phyloP scores from a whole-genome alignment of 192 early-diverging fungal genomes.

The Coemansia sp. region DNA sequence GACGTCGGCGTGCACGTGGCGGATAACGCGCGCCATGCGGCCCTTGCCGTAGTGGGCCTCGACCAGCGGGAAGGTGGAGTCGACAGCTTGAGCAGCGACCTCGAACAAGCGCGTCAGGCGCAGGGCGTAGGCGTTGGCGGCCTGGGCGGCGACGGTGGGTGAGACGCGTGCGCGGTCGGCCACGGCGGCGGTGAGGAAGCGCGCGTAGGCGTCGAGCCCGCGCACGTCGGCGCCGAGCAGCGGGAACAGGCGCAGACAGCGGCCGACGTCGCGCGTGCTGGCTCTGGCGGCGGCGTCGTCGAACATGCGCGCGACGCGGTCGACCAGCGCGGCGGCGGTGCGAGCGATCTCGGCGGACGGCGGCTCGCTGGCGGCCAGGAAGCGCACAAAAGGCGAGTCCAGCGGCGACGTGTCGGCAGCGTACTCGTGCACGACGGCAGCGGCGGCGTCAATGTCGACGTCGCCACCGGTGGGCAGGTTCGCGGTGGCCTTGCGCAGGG shows the following conservation, averaged over 20 bases:
- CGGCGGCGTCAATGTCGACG: constrained; percentile 60
- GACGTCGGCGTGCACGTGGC: constrained; percentile 83
- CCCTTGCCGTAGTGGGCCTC: constrained; percentile 84
- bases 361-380: constrained; percentile 31
- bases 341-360: constrained; percentile 53
- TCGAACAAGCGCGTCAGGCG: constrained; percentile 87
- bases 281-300: constrained; percentile 67
- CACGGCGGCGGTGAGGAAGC: constrained; percentile 80
- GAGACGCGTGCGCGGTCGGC: constrained; percentile 65
- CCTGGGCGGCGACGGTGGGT: neutral
- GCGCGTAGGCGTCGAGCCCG: constrained; percentile 85
- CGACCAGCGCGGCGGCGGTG: constrained; percentile 62
- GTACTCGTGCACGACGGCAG: constrained; percentile 38
- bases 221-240: constrained; percentile 76
- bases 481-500: constrained; percentile 32
- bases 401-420: constrained; percentile 18
- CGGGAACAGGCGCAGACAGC: constrained; percentile 90
- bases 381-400: constrained; percentile 26
- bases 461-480: constrained; percentile 59
- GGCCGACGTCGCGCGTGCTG: constrained; percentile 74
- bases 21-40: constrained; percentile 82
- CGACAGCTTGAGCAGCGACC: constrained; percentile 79
- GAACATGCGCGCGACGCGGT: constrained; percentile 75
- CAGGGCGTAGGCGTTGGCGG: constrained; percentile 62
- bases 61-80: constrained; percentile 83